These are phyloP conservation scores for Chaetomium cochliodes DNA, from an alignment of 495 filamentous ascomycete genomes.

Conservation along the genomic window DNA sequence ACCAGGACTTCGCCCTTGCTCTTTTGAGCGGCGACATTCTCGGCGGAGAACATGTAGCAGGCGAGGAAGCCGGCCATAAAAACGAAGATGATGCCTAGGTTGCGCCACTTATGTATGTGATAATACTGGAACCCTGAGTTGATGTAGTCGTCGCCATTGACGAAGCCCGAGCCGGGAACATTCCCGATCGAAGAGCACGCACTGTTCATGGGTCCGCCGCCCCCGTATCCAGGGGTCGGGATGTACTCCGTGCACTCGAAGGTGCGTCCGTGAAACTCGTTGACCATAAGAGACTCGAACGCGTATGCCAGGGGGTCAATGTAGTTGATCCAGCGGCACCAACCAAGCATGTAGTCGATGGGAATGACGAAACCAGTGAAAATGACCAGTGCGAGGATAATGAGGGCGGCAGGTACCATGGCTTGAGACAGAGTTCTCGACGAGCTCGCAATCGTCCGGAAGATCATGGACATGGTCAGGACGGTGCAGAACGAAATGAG, in stretches of 20 bases:
- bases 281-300: slow-evolving; percentile 87
- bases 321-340: slow-evolving; percentile 88
- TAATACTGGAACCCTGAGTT: slow-evolving; percentile 60
- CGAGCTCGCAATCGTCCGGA: slow-evolving; percentile 77
- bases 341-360: slow-evolving; percentile 69
- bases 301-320: slow-evolving; percentile 82
- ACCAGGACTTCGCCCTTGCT: slow-evolving; percentile 88
- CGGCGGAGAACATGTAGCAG: slow-evolving; percentile 68
- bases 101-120: slow-evolving; percentile 67
- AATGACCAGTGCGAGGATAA: slow-evolving; percentile 79
- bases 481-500: slow-evolving; percentile 67
- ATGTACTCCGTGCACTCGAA: slow-evolving; percentile 65
- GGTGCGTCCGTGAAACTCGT: slow-evolving; percentile 71
- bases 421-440: slow-evolving; percentile 79
- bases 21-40: slow-evolving; percentile 71
- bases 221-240: slow-evolving; percentile 49
- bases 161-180: slow-evolving; percentile 50
- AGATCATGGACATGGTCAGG: slow-evolving; percentile 74
- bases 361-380: slow-evolving; percentile 92
- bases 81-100: slow-evolving; percentile 74
- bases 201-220: slow-evolving; percentile 41
- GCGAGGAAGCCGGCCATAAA: slow-evolving; percentile 68
- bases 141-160: slow-evolving; percentile 70
- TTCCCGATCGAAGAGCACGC: slow-evolving; percentile 66
- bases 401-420: slow-evolving; percentile 75